Percentiles rank a stretch among this genome's conserved stretches.
phyloP scores from a whole-genome alignment of 2,329 filamentous ascomycete genomes.

The Fusarium sp. region DNA sequence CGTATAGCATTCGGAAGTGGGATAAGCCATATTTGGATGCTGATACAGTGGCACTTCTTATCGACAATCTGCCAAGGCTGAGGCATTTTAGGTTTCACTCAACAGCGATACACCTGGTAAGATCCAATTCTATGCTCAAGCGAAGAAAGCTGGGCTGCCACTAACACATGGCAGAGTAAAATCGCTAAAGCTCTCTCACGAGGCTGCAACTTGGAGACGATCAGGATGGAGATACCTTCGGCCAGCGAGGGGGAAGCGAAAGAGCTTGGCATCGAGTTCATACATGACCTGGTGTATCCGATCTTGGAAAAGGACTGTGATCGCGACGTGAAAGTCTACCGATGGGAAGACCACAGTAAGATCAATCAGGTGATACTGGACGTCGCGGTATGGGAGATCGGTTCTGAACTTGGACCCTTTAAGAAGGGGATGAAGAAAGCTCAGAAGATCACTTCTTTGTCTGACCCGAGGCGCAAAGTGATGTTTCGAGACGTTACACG shows the following conservation, averaged over 20 bases:
- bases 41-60: conserved; percentile 4
- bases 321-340: neutral
- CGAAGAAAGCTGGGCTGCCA: neutral
- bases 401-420: conserved; percentile 5
- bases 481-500: conserved; percentile 12
- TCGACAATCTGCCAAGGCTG: conserved; percentile 23
- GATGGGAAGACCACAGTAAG: conserved; percentile 33
- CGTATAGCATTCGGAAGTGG: no score
- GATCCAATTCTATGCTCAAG: fast-evolving
- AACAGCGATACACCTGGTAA: conserved; percentile 14
- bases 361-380: conserved; percentile 1
- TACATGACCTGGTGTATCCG: neutral
- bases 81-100: conserved; percentile 23
- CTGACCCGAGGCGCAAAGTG: conserved; percentile 2
- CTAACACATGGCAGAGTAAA: conserved; percentile 1
- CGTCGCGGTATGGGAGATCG: conserved; percentile 14
- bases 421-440: conserved; percentile 16
- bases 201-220: conserved; percentile 3
- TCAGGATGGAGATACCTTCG: neutral
- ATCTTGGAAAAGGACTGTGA: neutral
- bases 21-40: conserved; percentile 21
- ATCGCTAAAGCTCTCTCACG: conserved; percentile 19
- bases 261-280: neutral
- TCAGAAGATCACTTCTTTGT: conserved; percentile 1
- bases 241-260: neutral